Evolutionary conservation across 2,329 filamentous ascomycete species (phyloP).

Genomic region (Trichoderma koningii): DNA sequence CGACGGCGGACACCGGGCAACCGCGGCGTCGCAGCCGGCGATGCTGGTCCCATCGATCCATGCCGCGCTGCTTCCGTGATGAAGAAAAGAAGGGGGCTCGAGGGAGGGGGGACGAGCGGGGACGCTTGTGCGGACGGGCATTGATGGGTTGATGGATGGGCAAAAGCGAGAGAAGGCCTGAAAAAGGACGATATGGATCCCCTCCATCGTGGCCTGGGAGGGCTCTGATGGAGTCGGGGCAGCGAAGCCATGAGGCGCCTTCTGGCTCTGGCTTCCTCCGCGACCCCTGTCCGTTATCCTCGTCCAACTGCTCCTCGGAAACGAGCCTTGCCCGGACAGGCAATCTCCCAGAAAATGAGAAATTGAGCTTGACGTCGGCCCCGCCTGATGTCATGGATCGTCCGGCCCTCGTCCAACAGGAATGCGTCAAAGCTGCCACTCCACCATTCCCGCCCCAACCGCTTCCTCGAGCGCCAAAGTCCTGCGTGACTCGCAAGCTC

Average conservation of each 20-base stretch:
- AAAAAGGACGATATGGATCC: no score
- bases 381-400: conserved; percentile 42
- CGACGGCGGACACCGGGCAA: conserved; percentile 1
- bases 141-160: neutral
- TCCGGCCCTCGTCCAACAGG: conserved; percentile 28
- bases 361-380: conserved; percentile 28
- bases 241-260: conserved; percentile 1
- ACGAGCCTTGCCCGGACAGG: conserved; percentile 29
- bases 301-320: conserved; percentile 10
- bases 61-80: neutral
- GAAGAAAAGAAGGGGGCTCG: neutral
- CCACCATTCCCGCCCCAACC: conserved; percentile 27
- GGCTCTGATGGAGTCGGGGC: neutral
- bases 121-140: conserved; percentile 11
- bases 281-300: conserved; percentile 1
- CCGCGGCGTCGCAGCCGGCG: conserved; percentile 24
- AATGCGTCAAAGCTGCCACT: conserved; percentile 5
- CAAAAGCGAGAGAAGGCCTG: neutral
- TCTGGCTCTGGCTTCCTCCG: neutral
- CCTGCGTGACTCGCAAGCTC: conserved; percentile 22
- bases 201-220: no score
- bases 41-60: conserved; percentile 14
- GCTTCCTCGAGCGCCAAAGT: conserved; percentile 13
- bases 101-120: neutral
- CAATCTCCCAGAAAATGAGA: conserved; percentile 29